Evolutionary conservation across 2,329 filamentous ascomycete genomes (phyloP).

Genomic region (Exserohilum rostratum): DNA sequence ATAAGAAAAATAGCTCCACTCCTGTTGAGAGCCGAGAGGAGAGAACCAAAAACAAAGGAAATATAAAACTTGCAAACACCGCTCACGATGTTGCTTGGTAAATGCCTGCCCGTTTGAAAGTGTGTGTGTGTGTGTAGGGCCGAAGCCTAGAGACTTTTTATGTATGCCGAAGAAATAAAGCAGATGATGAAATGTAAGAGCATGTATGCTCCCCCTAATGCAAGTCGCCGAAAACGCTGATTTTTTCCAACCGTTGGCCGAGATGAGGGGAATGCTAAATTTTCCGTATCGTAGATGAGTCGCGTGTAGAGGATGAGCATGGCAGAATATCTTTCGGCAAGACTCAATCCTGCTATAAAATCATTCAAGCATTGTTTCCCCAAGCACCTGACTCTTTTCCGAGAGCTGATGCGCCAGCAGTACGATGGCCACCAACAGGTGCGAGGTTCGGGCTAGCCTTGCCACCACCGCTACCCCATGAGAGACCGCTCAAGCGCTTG

Average conservation of each 20-base stretch:
- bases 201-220: conserved; percentile 11
- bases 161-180: conserved; percentile 10
- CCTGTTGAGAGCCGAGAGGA: not conserved
- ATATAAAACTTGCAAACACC: not conserved
- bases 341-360: not conserved
- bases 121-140: not conserved
- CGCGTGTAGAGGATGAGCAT: not conserved
- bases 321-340: not conserved
- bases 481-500: conserved; percentile 46
- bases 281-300: conserved; percentile 1
- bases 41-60: not conserved
- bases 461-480: conserved; percentile 47
- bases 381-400: conserved; percentile 27
- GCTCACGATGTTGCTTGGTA: not conserved
- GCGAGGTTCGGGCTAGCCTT: conserved; percentile 44
- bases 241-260: conserved; percentile 11
- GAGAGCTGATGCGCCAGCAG: conserved; percentile 26
- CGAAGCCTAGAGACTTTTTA: conserved; percentile 13
- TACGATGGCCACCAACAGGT: conserved; percentile 42
- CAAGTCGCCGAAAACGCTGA: conserved; percentile 15
- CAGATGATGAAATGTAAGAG: not conserved
- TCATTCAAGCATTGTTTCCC: conserved; percentile 25
- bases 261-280: conserved; percentile 3
- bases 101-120: not conserved
- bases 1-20: not conserved